Evolutionary conservation across 2,329 filamentous ascomycete genomes (phyloP).

Genomic region (Dactylellina parvicollis): DNA sequence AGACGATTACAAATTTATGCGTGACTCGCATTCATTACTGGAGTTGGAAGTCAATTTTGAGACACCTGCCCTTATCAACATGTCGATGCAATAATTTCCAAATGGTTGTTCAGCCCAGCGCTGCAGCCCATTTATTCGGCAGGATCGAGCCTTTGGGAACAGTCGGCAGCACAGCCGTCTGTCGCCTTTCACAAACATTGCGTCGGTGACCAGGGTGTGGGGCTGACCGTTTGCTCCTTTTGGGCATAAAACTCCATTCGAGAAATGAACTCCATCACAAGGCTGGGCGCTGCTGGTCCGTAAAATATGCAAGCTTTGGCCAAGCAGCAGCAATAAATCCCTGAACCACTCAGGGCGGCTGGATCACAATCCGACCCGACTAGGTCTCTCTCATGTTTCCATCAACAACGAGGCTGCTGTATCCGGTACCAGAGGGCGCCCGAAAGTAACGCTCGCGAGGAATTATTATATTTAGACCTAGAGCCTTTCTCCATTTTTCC

Average conservation of each 20-base stretch:
- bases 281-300: slow-evolving; percentile 8
- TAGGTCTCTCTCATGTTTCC: slow-evolving; percentile 3
- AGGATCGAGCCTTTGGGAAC: background rate
- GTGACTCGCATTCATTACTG: background rate
- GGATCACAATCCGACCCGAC: slow-evolving; percentile 31
- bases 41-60: background rate
- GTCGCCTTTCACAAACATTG: slow-evolving; percentile 5
- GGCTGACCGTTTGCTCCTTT: slow-evolving; percentile 12
- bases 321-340: slow-evolving; percentile 12
- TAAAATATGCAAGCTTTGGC: slow-evolving; percentile 34
- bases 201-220: slow-evolving; percentile 9
- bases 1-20: background rate
- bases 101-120: background rate
- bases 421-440: slow-evolving; percentile 22
- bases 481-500: slow-evolving; percentile 8
- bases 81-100: background rate
- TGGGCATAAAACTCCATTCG: slow-evolving; percentile 10
- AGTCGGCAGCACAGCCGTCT: background rate
- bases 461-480: slow-evolving; percentile 52
- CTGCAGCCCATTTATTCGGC: background rate
- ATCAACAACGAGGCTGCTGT: slow-evolving; percentile 28
- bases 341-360: slow-evolving; percentile 26
- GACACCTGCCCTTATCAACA: background rate
- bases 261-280: background rate
- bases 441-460: slow-evolving; percentile 26